These are phyloP conservation scores for Sanguinoderma infundibulare DNA, from an alignment of 1,284 basidiomycete genomes.

Conservation along the genomic window DNA sequence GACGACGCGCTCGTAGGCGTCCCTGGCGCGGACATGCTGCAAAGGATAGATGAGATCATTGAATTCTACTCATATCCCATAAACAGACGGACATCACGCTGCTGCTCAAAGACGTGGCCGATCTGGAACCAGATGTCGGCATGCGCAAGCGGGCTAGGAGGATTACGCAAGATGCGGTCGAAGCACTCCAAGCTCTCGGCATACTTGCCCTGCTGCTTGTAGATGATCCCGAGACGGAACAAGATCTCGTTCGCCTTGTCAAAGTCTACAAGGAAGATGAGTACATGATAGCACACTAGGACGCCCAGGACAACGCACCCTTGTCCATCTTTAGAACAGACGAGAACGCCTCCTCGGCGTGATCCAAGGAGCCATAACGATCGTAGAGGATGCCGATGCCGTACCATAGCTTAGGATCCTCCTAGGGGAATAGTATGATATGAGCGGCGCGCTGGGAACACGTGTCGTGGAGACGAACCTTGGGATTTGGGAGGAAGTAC, in stretches of 20 bases:
- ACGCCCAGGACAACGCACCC: slow-evolving; percentile 50
- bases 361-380: slow-evolving; percentile 96
- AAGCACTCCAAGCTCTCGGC: slow-evolving; percentile 88
- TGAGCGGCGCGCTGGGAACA: slow-evolving; percentile 28
- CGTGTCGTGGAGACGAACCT: slow-evolving; percentile 50
- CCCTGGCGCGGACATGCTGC: slow-evolving; percentile 88
- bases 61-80: not conserved
- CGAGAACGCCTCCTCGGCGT: slow-evolving; percentile 98
- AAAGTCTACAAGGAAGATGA: slow-evolving; percentile 67
- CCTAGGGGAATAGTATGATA: slow-evolving; percentile 42
- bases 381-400: slow-evolving; percentile 99
- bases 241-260: slow-evolving; percentile 99
- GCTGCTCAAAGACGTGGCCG: slow-evolving; percentile 97
- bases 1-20: slow-evolving; percentile 97
- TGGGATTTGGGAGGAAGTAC: slow-evolving; percentile 94
- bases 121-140: slow-evolving; percentile 99
- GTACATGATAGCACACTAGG: slow-evolving; percentile 5
- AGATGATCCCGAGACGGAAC: slow-evolving; percentile 98
- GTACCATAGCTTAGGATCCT: slow-evolving; percentile 99
- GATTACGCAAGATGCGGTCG: slow-evolving; percentile 94
- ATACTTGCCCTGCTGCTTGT: slow-evolving; percentile 98
- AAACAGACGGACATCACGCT: slow-evolving; percentile 80
- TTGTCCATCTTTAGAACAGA: slow-evolving; percentile 98
- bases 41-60: slow-evolving; percentile 17
- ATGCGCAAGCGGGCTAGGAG: slow-evolving; percentile 93